phyloP scores from a whole-genome alignment of 31 red algal genomes.

The Endocladia muricata region DNA sequence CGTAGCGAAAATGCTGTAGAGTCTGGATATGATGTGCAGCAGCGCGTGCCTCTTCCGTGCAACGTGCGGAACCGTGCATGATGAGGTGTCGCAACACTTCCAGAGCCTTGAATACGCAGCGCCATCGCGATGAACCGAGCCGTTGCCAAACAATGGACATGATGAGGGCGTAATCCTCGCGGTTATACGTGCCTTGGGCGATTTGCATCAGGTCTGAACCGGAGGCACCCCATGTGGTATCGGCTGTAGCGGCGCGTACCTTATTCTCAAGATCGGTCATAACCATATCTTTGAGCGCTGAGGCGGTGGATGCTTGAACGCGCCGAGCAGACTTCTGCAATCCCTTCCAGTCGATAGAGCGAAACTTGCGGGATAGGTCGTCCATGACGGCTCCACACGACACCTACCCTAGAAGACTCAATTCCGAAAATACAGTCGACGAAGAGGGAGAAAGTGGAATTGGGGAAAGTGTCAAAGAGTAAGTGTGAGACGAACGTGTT shows the following conservation, averaged over 20 bases:
- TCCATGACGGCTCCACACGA: no score
- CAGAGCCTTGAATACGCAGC: constrained; percentile 88
- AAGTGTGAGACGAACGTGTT: no score
- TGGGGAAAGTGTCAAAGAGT: no score
- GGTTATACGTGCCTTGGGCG: constrained; percentile 72
- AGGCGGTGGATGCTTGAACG: constrained; percentile 70
- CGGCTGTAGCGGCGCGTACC: constrained; percentile 78
- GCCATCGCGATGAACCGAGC: constrained; percentile 74
- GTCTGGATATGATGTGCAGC: constrained; percentile 73
- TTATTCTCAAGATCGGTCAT: constrained; percentile 98
- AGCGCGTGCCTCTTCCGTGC: constrained; percentile 70
- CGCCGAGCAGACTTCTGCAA: constrained; percentile 59
- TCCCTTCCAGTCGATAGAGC: constrained; percentile 74
- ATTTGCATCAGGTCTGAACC: constrained; percentile 84
- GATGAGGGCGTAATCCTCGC: constrained; percentile 91
- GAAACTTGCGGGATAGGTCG: constrained; percentile 62
- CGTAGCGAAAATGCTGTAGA: constrained; percentile 74
- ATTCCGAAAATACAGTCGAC: no score
- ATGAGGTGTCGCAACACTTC: constrained; percentile 74
- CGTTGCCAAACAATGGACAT: constrained; percentile 95
- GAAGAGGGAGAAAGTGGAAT: no score
- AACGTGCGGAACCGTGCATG: constrained; percentile 85
- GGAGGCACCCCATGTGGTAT: constrained; percentile 82
- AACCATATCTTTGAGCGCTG: constrained; percentile 75
- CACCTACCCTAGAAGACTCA: no score